Evolutionary conservation across 306 rosid genomes (phyloP), one percentile per base, ranked within the genome.

Genomic region (Prunus fruticosa): DNA sequence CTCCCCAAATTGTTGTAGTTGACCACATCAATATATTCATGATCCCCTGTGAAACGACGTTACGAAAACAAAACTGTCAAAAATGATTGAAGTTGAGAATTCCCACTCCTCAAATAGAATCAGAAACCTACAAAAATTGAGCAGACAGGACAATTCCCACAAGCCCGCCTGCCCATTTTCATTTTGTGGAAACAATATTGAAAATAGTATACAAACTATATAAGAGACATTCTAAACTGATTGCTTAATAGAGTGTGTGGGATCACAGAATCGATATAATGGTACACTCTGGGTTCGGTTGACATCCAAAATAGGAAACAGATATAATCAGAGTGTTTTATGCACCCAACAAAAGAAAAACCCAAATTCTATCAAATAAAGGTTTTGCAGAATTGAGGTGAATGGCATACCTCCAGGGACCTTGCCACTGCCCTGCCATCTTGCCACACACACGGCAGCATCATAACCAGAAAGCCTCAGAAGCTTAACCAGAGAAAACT

Each of bases 351-450:
- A 3, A 23, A 20, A 72, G 63, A 41, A 60, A 3, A n/a, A 20
- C 22, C 54, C 1, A 9, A 47, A 47, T 15, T 41, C 45, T 16
- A 45, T 19, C 10, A 60, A 16, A 18, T 4, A 15, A 11, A 13
- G 45, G 6, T 73, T 56, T 3, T 18, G 69, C 47, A 6, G 9
- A 27, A 46, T 1, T 47, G 47, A 19, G 49, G 62, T 19, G 5
- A 74, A 74, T 18, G 32, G 13, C 57, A 85, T 92, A 95, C 99
- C 97, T 84, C 99, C 97, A 13, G 99, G 99, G 70, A 95, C 97
- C 82, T 87, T 95, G 83, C 97, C 90, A 76, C 84, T 85, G 64
- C 87, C 93, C 82, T 88, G 99, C 99, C 99, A 95, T 84, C 87
- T 86, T 63, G 97, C 85, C 41, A 87, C 56, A 79, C 99, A 95